phyloP scores from a whole-genome alignment of 768 basidiomycete genomes.

The Panaeolus papilionaceus region DNA sequence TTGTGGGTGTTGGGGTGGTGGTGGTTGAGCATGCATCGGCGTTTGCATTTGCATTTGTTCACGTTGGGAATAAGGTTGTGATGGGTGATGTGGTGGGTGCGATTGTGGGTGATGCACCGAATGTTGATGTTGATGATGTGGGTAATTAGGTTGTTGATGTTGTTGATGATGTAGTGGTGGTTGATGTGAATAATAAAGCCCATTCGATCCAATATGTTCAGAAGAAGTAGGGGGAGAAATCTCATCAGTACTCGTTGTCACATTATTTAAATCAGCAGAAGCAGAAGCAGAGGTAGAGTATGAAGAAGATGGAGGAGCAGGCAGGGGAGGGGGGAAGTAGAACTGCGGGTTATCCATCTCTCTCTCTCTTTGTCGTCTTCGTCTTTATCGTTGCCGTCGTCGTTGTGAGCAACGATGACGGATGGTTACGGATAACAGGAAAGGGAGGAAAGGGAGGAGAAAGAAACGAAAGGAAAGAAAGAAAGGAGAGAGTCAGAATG shows the following conservation, averaged over 20 bases:
- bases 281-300: neutral
- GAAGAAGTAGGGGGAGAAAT: neutral
- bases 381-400: slow-evolving; percentile 1
- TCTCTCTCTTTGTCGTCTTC: neutral
- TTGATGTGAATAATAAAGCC: neutral
- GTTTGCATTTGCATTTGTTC: neutral
- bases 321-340: neutral
- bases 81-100: neutral
- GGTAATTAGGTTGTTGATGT: slow-evolving; percentile 17
- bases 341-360: neutral
- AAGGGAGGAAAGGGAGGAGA: neutral
- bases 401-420: neutral
- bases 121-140: slow-evolving; percentile 15
- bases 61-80: slow-evolving; percentile 14
- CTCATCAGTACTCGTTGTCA: neutral
- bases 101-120: slow-evolving; percentile 12
- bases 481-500: neutral
- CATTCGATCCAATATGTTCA: neutral
- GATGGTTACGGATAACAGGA: neutral
- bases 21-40: neutral
- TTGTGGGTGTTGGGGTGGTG: neutral
- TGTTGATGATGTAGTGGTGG: neutral
- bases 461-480: neutral
- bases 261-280: neutral
- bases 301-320: neutral